phyloP scores from a whole-genome alignment of 441 rosid species.

The Bocquillonia castaneifolia region DNA sequence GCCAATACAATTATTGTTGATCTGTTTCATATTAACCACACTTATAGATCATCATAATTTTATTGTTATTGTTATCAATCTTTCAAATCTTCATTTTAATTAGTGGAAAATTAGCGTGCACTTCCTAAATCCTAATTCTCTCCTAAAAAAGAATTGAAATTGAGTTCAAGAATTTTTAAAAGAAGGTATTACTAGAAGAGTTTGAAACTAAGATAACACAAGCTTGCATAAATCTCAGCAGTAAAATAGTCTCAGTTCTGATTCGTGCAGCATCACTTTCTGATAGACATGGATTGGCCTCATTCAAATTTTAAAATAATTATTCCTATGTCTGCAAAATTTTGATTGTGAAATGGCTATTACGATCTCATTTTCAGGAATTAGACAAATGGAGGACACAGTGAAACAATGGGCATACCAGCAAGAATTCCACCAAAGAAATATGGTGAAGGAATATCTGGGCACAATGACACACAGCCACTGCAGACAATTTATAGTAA shows the following conservation, averaged over 20 bases:
- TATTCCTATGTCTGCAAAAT: background rate
- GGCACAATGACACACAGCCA: slow-evolving; percentile 65
- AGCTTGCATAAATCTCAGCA: background rate
- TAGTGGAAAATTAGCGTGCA: background rate
- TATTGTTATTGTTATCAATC: background rate
- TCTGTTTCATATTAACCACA: background rate
- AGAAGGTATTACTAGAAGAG: background rate
- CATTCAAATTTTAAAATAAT: background rate
- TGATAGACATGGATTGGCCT: background rate
- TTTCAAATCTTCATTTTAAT: background rate
- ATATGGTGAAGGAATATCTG: slow-evolving; percentile 47
- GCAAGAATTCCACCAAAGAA: slow-evolving; percentile 93
- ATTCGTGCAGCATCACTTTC: slow-evolving; percentile 4
- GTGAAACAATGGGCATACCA: slow-evolving; percentile 44
- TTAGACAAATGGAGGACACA: background rate
- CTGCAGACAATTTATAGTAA: slow-evolving; percentile 41
- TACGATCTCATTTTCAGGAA: background rate
- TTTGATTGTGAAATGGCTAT: background rate
- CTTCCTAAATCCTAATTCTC: background rate
- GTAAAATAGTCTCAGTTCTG: slow-evolving; percentile 4
- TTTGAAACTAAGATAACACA: background rate
- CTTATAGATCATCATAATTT: background rate
- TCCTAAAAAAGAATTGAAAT: background rate
- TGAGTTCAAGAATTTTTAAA: background rate
- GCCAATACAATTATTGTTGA: background rate